phyloP scores from a whole-genome alignment of 1,284 basidiomycete genomes.

The Trichosporon sp. region DNA sequence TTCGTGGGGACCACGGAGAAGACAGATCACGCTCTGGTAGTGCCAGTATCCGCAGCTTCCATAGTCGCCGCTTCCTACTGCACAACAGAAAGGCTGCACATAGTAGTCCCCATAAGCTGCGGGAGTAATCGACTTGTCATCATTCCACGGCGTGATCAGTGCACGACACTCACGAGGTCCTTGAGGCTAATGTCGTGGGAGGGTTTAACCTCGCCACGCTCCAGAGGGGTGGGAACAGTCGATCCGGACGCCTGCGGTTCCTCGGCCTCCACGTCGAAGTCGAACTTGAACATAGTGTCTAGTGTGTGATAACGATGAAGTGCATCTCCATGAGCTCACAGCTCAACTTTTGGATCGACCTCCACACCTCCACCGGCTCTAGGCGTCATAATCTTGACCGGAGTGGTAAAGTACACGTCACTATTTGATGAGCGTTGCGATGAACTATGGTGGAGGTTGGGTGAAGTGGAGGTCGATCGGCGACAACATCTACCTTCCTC shows the following conservation, averaged over 20 bases:
- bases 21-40: no score
- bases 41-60: no score
- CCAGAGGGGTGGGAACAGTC: not conserved
- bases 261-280: slow-evolving; percentile 51
- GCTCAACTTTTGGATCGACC: slow-evolving; percentile 14
- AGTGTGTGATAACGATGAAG: not conserved
- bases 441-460: not conserved
- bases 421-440: not conserved
- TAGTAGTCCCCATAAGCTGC: no score
- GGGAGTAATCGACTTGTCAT: no score
- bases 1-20: no score
- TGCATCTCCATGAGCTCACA: not conserved
- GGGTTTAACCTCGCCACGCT: slow-evolving; percentile 27
- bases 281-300: slow-evolving; percentile 57
- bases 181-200: slow-evolving; percentile 42
- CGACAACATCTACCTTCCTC: not conserved
- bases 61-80: no score
- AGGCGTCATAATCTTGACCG: not conserved
- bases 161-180: slow-evolving; percentile 21
- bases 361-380: slow-evolving; percentile 15
- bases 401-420: not conserved
- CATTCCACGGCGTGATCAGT: not conserved
- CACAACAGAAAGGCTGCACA: no score
- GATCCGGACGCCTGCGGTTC: slow-evolving; percentile 28
- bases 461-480: not conserved